These are phyloP conservation scores for Candida quercuum DNA, from an alignment of 805 yeast species.

Conservation along the genomic window DNA sequence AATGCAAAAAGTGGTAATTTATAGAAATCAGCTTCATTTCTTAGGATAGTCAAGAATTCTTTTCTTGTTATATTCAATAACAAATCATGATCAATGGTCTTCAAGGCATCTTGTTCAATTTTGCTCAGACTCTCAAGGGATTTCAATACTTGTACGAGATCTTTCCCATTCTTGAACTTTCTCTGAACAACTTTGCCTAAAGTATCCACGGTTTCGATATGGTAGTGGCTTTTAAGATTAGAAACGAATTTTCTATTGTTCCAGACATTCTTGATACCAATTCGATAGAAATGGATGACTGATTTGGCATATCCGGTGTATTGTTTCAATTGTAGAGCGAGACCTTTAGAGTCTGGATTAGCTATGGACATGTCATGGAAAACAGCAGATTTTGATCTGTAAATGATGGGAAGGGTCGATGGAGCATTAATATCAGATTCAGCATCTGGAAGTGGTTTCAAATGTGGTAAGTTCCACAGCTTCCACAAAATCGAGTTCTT, in stretches of 20 bases:
- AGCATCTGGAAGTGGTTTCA: not conserved
- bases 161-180: slow-evolving; percentile 29
- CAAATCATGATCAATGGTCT: slow-evolving; percentile 12
- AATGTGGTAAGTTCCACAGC: slow-evolving; percentile 7
- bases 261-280: slow-evolving; percentile 56
- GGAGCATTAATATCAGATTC: slow-evolving; percentile 23
- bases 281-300: slow-evolving; percentile 47
- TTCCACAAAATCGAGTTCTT: slow-evolving; percentile 7
- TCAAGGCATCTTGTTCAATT: slow-evolving; percentile 31
- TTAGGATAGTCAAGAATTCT: slow-evolving; percentile 37
- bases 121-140: slow-evolving; percentile 27
- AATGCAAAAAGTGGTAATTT: slow-evolving; percentile 51
- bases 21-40: slow-evolving; percentile 39
- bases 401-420: slow-evolving; percentile 26
- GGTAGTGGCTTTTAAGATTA: slow-evolving; percentile 22
- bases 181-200: slow-evolving; percentile 15
- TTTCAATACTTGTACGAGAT: slow-evolving; percentile 32
- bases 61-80: slow-evolving; percentile 38
- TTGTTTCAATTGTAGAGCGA: slow-evolving; percentile 28
- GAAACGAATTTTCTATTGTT: slow-evolving; percentile 30
- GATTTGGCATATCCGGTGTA: slow-evolving; percentile 39
- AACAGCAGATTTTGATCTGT: slow-evolving; percentile 23
- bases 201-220: slow-evolving; percentile 20
- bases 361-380: slow-evolving; percentile 21
- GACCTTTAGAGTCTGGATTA: slow-evolving; percentile 22